Percentiles rank a stretch among this genome's conserved stretches.
These are phyloP conservation scores for Pichia nakasei DNA, from an alignment of 805 yeast genomes.

Conservation along the genomic window DNA sequence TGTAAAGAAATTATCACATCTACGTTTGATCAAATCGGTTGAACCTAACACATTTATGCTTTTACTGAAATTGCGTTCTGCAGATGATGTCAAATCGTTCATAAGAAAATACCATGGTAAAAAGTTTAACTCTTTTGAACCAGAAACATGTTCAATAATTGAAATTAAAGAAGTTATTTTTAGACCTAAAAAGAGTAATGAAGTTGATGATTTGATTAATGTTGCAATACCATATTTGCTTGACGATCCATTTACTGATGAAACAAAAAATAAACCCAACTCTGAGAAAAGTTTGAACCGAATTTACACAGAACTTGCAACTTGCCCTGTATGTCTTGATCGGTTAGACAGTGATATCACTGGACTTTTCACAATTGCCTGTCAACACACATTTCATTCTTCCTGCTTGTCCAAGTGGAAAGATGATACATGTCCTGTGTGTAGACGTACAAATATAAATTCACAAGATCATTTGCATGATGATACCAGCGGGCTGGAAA, in stretches of 20 bases:
- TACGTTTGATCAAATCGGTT: constrained; percentile 61
- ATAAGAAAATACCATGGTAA: constrained; percentile 61
- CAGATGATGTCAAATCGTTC: constrained; percentile 52
- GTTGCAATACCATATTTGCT: constrained; percentile 54
- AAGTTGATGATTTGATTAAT: constrained; percentile 5
- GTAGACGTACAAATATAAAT: constrained; percentile 58
- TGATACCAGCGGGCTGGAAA: constrained; percentile 15
- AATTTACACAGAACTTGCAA: constrained; percentile 54
- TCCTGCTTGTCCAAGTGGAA: constrained; percentile 82
- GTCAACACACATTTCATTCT: constrained; percentile 91
- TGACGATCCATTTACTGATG: constrained; percentile 60
- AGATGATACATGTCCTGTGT: constrained; percentile 86
- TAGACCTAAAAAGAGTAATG: constrained; percentile 16
- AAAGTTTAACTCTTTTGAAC: constrained; percentile 78
- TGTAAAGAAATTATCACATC: constrained; percentile 51
- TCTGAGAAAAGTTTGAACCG: constrained; percentile 18
- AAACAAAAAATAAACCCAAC: neutral
- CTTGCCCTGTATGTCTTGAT: constrained; percentile 89
- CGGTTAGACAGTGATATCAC: constrained; percentile 74
- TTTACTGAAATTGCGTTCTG: constrained; percentile 59
- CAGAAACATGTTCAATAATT: constrained; percentile 75
- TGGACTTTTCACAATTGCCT: constrained; percentile 79
- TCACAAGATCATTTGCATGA: neutral
- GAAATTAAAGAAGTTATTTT: constrained; percentile 54
- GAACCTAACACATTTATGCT: constrained; percentile 66